A percentile compares a stretch with the other conserved stretches of the same genome.
These are phyloP conservation scores for Boletus rubroflammeus DNA, from an alignment of 768 basidiomycete species.

Conservation along the genomic window DNA sequence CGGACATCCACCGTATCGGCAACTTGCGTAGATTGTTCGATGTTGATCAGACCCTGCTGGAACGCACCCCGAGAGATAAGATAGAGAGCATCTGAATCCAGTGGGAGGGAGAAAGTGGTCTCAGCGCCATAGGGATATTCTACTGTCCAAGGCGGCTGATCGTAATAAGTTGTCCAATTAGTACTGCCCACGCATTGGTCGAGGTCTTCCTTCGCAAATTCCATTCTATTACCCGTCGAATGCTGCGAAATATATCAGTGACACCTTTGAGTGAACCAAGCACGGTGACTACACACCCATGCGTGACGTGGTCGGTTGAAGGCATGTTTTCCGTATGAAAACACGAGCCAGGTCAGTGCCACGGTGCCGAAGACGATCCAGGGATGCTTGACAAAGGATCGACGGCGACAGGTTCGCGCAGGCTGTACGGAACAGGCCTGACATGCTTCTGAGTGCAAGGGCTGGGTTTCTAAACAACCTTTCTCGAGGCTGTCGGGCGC, in stretches of 20 bases:
- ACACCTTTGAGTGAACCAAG: background rate
- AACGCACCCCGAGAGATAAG: constrained; percentile 29
- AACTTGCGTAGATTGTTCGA: constrained; percentile 29
- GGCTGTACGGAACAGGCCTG: background rate
- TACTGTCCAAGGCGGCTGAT: constrained; percentile 22
- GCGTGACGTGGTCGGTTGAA: background rate
- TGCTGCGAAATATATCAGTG: constrained; percentile 8
- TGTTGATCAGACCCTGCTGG: constrained; percentile 28
- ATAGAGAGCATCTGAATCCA: constrained; percentile 28
- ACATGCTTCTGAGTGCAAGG: background rate
- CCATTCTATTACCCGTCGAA: background rate
- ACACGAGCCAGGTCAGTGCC: constrained; percentile 13
- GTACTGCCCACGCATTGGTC: constrained; percentile 16
- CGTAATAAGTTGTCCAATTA: constrained; percentile 24
- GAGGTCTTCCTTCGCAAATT: background rate
- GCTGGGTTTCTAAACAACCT: constrained; percentile 5
- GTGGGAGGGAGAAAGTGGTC: constrained; percentile 28
- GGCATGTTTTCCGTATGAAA: constrained; percentile 4
- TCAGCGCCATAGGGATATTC: constrained; percentile 26
- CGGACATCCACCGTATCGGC: constrained; percentile 30
- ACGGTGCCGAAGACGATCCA: constrained; percentile 3
- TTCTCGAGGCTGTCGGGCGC: constrained; percentile 17
- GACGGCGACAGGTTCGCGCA: background rate
- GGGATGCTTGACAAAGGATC: constrained; percentile 9
- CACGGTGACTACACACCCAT: constrained; percentile 6